Conservation (phyloP, 2,329 filamentous ascomycete species). For the Exophiala dermatitidis region DNA sequence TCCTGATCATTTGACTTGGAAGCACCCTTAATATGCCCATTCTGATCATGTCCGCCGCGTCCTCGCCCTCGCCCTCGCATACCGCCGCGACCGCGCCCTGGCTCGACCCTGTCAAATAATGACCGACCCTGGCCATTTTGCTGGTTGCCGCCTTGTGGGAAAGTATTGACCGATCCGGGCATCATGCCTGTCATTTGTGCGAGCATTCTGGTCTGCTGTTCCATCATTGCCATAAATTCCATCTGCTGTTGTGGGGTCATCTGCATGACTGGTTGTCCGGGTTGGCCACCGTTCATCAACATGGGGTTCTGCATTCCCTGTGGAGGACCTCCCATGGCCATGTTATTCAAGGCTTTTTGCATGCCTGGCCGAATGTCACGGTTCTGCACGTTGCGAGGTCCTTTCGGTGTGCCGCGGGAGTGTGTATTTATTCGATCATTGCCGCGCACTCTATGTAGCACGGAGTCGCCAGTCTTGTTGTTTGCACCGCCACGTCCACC, state of each 20-base stretch:
- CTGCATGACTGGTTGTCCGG: constrained; percentile 45
- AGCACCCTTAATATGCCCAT: constrained; percentile 18
- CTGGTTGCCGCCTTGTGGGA: constrained; percentile 34
- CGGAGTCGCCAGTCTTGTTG: constrained; percentile 67
- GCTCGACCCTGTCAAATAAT: constrained; percentile 65
- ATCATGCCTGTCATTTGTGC: constrained; percentile 57
- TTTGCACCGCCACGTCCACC: constrained; percentile 79
- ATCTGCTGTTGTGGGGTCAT: constrained; percentile 64
- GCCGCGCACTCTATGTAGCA: constrained; percentile 73
- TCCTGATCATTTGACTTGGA: constrained; percentile 16
- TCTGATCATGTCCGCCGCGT: constrained; percentile 20
- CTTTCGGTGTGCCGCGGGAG: constrained; percentile 61
- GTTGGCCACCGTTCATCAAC: constrained; percentile 38
- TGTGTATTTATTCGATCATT: constrained; percentile 67
- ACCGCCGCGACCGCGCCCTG: constrained; percentile 21
- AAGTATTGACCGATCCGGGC: constrained; percentile 46
- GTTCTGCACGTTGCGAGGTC: constrained; percentile 53
- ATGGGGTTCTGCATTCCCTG: constrained; percentile 38
- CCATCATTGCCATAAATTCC: constrained; percentile 67
- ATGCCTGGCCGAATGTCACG: constrained; percentile 41
- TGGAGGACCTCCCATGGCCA: constrained; percentile 17
- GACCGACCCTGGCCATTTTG: constrained; percentile 47
- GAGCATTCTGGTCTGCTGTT: constrained; percentile 85
- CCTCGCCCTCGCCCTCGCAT: constrained; percentile 22
- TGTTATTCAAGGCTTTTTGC: constrained; percentile 39